phyloP scores from a whole-genome alignment of 306 rosid species.

The Potentilla sterilis region DNA sequence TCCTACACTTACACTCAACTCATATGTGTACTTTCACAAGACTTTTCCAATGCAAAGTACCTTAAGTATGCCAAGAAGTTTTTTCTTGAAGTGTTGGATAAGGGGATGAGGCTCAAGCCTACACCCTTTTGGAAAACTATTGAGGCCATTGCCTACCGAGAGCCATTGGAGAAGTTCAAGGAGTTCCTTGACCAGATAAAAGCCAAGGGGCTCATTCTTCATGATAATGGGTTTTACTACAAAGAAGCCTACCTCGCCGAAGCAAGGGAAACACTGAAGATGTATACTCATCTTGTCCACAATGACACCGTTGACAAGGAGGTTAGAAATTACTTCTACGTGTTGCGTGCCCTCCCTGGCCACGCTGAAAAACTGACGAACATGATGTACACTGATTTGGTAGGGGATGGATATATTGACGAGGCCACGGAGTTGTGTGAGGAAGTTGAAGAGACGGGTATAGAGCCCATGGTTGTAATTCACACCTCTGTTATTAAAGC shows the following conservation, averaged over 20 bases:
- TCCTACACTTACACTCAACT: neutral
- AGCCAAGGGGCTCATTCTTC: too few species aligned
- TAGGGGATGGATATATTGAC: neutral
- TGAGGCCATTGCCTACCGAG: too few species aligned
- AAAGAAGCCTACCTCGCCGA: too few species aligned
- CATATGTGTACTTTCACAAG: neutral
- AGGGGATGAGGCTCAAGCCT: too few species aligned
- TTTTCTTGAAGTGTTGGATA: too few species aligned
- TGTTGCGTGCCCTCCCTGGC: too few species aligned
- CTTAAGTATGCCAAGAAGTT: too few species aligned
- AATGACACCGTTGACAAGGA: neutral
- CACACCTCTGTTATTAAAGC: conserved; percentile 64
- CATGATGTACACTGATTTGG: neutral
- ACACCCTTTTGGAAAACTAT: too few species aligned
- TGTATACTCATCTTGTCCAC: neutral
- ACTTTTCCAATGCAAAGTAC: neutral
- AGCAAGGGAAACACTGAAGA: neutral
- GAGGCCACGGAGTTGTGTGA: conserved; percentile 51
- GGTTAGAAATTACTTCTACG: neutral
- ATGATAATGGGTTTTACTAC: too few species aligned
- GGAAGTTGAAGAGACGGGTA: conserved; percentile 48
- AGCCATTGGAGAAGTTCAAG: too few species aligned
- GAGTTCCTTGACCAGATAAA: too few species aligned
- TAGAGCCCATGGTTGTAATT: conserved; percentile 61
- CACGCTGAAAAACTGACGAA: neutral